A percentile compares a stretch with the other conserved stretches of the same genome.
Conservation (phyloP, 805 yeast genomes). For the Saccharomycopsis vini region DNA sequence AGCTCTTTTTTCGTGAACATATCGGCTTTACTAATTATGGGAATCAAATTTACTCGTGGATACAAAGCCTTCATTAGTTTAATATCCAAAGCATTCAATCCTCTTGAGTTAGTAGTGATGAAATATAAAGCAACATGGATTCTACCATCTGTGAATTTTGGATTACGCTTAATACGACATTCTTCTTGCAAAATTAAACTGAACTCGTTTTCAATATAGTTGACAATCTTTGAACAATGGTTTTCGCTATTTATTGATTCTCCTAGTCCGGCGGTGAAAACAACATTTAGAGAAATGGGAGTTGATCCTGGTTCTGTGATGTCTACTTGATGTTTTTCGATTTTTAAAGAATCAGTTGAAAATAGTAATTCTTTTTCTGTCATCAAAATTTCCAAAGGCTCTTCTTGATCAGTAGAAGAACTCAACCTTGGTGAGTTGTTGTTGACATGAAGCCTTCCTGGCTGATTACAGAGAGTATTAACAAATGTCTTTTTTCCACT, state of each 20-base stretch:
- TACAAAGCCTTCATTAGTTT: constrained; percentile 62
- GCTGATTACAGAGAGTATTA: constrained; percentile 50
- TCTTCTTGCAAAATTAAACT: constrained; percentile 78
- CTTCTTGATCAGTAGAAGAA: too few species aligned
- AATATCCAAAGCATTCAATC: constrained; percentile 62
- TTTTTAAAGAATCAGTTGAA: too few species aligned
- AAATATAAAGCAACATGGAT: constrained; percentile 69
- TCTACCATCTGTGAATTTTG: constrained; percentile 68
- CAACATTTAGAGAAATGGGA: constrained; percentile 44
- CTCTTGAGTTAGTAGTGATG: constrained; percentile 53
- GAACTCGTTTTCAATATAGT: constrained; percentile 67
- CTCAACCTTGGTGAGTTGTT: constrained; percentile 2
- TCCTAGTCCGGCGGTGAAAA: constrained; percentile 73
- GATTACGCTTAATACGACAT: constrained; percentile 78
- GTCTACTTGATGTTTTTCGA: constrained; percentile 21
- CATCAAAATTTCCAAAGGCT: too few species aligned
- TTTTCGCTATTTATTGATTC: constrained; percentile 55
- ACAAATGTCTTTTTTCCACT: constrained; percentile 69
- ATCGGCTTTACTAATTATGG: constrained; percentile 77
- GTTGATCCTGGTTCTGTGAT: constrained; percentile 52
- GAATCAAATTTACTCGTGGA: constrained; percentile 70
- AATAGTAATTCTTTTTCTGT: constrained; percentile 1
- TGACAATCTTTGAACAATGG: constrained; percentile 41
- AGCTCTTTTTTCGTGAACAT: constrained; percentile 62
- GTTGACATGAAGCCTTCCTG: background rate